These are phyloP conservation scores for Pleurotus djamor DNA, from an alignment of 768 basidiomycete species.

Conservation along the genomic window DNA sequence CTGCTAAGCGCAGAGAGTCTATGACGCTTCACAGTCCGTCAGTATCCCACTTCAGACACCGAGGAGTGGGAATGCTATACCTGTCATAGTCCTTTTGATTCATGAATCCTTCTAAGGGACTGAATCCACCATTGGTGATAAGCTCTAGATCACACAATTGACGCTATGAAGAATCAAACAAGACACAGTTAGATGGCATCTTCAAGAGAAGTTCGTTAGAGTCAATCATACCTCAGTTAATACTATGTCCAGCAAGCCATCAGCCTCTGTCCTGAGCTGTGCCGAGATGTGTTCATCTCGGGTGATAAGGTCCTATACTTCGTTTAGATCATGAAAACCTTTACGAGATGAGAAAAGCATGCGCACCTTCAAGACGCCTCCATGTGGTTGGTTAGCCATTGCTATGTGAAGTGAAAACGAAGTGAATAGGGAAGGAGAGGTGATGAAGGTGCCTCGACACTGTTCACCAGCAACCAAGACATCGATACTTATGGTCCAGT, in stretches of 20 bases:
- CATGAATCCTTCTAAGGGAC: slow-evolving; percentile 97
- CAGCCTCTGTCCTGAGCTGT: slow-evolving; percentile 73
- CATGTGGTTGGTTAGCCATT: slow-evolving; percentile 88
- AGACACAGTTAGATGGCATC: slow-evolving; percentile 5
- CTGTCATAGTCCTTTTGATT: slow-evolving; percentile 87
- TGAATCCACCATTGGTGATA: slow-evolving; percentile 96
- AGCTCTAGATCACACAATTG: slow-evolving; percentile 97
- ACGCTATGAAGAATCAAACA: slow-evolving; percentile 46
- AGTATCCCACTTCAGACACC: neutral
- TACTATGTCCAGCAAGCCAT: slow-evolving; percentile 67
- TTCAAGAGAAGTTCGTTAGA: neutral
- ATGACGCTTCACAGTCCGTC: slow-evolving; percentile 61
- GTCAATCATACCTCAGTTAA: slow-evolving; percentile 75
- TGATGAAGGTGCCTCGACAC: neutral
- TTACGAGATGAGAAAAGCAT: neutral
- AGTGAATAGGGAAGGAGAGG: slow-evolving; percentile 10
- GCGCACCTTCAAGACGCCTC: slow-evolving; percentile 79
- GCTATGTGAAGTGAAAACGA: slow-evolving; percentile 1
- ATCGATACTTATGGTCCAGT: neutral
- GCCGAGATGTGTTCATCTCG: slow-evolving; percentile 75
- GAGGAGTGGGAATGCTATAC: too few relatives aligned
- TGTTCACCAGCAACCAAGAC: slow-evolving; percentile 11
- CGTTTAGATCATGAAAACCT: neutral
- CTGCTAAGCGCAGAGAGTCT: slow-evolving; percentile 77
- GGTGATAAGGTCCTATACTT: slow-evolving; percentile 72